A percentile compares a stretch with the other conserved stretches of the same genome.
These are phyloP conservation scores for Skeletonema costatum DNA, from an alignment of 108 stramenopile genomes.

Conservation along the genomic window DNA sequence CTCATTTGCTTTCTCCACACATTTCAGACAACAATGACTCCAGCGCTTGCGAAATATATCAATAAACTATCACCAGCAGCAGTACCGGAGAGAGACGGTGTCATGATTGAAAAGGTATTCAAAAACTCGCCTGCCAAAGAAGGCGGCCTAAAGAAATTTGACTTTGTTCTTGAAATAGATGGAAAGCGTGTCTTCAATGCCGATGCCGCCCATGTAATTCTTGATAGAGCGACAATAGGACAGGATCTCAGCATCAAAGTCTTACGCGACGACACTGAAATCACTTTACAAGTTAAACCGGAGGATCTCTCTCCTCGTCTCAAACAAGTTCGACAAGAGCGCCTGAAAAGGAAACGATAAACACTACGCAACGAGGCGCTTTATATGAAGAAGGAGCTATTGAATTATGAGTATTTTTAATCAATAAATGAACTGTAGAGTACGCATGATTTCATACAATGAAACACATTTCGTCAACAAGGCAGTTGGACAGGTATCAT, in stretches of 20 bases:
- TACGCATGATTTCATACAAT: slow-evolving; percentile 35
- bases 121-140: slow-evolving; percentile 70
- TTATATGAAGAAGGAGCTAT: slow-evolving; percentile 3
- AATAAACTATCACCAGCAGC: slow-evolving; percentile 21
- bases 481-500: neutral
- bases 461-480: slow-evolving; percentile 7
- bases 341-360: slow-evolving; percentile 25
- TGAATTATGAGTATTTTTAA: slow-evolving; percentile 3
- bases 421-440: slow-evolving; percentile 15
- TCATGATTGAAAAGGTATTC: slow-evolving; percentile 79
- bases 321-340: slow-evolving; percentile 58
- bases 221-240: slow-evolving; percentile 73
- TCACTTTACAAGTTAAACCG: slow-evolving; percentile 63
- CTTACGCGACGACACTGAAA: slow-evolving; percentile 57
- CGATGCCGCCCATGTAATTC: slow-evolving; percentile 75
- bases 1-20: slow-evolving; percentile 2
- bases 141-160: slow-evolving; percentile 71
- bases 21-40: slow-evolving; percentile 67
- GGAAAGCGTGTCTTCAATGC: slow-evolving; percentile 59
- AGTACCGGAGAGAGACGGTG: slow-evolving; percentile 79
- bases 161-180: slow-evolving; percentile 79
- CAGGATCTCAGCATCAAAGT: slow-evolving; percentile 56
- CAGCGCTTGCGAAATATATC: slow-evolving; percentile 66
- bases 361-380: neutral
- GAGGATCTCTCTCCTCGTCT: slow-evolving; percentile 77